Conservation (phyloP, 306 rosid genomes). For the Lithocarpus polystachyus region DNA sequence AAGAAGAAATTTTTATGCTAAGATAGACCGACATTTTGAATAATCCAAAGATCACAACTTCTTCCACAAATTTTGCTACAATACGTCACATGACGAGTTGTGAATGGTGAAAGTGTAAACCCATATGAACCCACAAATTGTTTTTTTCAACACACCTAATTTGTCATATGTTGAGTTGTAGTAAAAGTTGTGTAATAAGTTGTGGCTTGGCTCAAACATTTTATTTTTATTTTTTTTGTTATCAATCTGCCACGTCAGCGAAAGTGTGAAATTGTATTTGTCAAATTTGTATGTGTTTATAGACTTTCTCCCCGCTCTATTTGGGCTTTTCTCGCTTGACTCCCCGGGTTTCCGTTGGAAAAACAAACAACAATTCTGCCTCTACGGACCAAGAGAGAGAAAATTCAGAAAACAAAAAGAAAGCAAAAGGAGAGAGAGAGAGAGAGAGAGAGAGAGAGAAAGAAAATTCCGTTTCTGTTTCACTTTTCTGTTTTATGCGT, state of each 20-base stretch:
- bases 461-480: slow-evolving; percentile 15
- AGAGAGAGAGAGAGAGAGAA: slow-evolving; percentile 18
- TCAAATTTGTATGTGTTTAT: too few relatives aligned
- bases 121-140: fast-evolving
- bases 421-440: slow-evolving; percentile 1
- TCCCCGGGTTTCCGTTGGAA: slow-evolving; percentile 30
- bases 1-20: too few relatives aligned
- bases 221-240: too few relatives aligned
- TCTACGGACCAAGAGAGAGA: slow-evolving; percentile 36
- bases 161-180: fast-evolving
- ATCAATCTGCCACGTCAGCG: too few relatives aligned
- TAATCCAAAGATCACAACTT: too few relatives aligned
- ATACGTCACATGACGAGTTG: fast-evolving
- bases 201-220: fast-evolving
- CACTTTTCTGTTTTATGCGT: background rate
- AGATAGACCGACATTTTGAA: too few relatives aligned
- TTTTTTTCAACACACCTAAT: fast-evolving
- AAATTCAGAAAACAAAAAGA: too few relatives aligned
- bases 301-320: slow-evolving; percentile 32
- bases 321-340: slow-evolving; percentile 34
- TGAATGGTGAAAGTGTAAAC: too few relatives aligned
- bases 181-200: too few relatives aligned
- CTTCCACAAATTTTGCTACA: too few relatives aligned
- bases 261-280: too few relatives aligned
- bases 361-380: slow-evolving; percentile 33